Conservation (phyloP, 179 eudicot species). For the Monotropa hypopitys region DNA sequence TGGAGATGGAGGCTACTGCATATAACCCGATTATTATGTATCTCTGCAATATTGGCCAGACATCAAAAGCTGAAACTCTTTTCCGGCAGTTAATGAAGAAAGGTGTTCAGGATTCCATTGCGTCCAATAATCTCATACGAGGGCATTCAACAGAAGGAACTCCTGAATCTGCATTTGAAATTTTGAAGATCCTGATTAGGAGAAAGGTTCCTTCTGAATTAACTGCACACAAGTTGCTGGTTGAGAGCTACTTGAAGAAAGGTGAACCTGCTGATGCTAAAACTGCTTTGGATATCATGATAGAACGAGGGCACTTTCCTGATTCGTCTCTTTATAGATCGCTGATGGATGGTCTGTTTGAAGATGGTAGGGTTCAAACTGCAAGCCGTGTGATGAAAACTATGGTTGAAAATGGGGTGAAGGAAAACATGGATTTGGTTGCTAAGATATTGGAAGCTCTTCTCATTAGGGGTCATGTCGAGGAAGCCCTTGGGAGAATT, state of each 20-base stretch:
- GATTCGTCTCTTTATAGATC: conserved; percentile 53
- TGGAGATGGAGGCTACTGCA: conserved; percentile 59
- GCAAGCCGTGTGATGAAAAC: conserved; percentile 86
- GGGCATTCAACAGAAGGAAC: conserved; percentile 69
- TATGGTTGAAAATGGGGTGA: conserved; percentile 87
- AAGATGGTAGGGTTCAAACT: conserved; percentile 82
- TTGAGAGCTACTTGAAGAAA: conserved; percentile 67
- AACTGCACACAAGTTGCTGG: conserved; percentile 43
- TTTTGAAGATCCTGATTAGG: conserved; percentile 78
- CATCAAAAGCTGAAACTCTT: conserved; percentile 66
- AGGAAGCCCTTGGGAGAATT: conserved; percentile 86
- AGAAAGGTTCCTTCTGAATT: conserved; percentile 46
- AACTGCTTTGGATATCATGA: conserved; percentile 67
- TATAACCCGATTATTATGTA: conserved; percentile 63
- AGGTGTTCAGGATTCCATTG: conserved; percentile 62
- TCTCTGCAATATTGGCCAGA: conserved; percentile 57
- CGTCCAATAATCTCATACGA: conserved; percentile 53
- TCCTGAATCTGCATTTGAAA: conserved; percentile 65
- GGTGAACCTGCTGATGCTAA: conserved; percentile 82
- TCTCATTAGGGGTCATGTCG: conserved; percentile 78
- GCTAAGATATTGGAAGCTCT: conserved; percentile 75
- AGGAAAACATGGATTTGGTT: conserved; percentile 64
- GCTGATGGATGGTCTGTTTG: conserved; percentile 68
- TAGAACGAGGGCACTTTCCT: conserved; percentile 69
- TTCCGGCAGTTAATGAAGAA: conserved; percentile 81